These are phyloP conservation scores for Erodium moschatum DNA, from an alignment of 441 rosid species.

Conservation along the genomic window DNA sequence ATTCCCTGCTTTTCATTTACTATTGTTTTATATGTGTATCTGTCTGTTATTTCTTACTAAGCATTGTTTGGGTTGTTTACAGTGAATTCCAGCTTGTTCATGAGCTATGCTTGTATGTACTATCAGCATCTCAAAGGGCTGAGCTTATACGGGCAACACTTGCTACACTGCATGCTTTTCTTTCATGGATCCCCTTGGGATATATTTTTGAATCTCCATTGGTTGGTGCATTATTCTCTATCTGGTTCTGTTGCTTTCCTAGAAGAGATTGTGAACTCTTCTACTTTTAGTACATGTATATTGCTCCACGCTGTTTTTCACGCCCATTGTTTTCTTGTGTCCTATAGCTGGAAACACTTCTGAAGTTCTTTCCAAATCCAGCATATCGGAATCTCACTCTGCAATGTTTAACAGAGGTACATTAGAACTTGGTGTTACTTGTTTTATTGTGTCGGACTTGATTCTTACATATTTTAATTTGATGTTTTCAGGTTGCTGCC, in stretches of 20 bases:
- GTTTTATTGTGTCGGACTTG: background rate
- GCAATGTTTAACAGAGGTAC: slow-evolving; percentile 97
- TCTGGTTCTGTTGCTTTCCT: slow-evolving; percentile 5
- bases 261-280: background rate
- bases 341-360: slow-evolving; percentile 83
- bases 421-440: background rate
- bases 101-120: slow-evolving; percentile 92
- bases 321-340: slow-evolving; percentile 13
- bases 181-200: slow-evolving; percentile 99
- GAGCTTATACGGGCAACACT: slow-evolving; percentile 93
- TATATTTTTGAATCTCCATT: slow-evolving; percentile 96
- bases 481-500: slow-evolving; percentile 63
- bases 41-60: slow-evolving; percentile 18
- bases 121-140: slow-evolving; percentile 91
- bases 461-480: background rate
- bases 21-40: background rate
- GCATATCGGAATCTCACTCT: slow-evolving; percentile 91
- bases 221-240: slow-evolving; percentile 37
- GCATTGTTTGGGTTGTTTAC: slow-evolving; percentile 30
- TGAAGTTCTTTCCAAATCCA: slow-evolving; percentile 73
- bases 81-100: slow-evolving; percentile 99
- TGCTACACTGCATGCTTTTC: slow-evolving; percentile 95
- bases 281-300: background rate
- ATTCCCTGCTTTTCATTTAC: background rate
- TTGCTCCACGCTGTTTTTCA: background rate